Percentiles rank a stretch among this genome's conserved stretches.
These are phyloP conservation scores for Orobanche coerulescens DNA, from an alignment of 257 asterid species.

Conservation along the genomic window DNA sequence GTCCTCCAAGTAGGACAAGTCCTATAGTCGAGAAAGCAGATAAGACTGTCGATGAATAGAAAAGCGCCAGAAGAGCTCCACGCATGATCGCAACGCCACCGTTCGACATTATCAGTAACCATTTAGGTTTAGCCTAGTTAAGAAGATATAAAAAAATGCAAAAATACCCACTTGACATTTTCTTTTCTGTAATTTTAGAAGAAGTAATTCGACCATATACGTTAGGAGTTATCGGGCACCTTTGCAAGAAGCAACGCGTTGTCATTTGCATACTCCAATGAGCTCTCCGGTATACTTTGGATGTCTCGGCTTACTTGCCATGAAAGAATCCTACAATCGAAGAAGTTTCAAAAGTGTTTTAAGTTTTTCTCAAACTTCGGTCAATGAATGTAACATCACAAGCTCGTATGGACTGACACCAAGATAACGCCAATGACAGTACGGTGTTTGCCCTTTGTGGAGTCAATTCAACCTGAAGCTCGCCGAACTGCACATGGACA, in stretches of 20 bases:
- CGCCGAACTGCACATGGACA: constrained; percentile 53
- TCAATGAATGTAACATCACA: constrained; percentile 9
- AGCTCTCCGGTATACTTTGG: constrained; percentile 62
- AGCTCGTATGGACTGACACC: constrained; percentile 30
- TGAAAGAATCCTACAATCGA: constrained; percentile 49
- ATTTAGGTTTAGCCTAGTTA: neutral
- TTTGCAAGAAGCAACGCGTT: constrained; percentile 78
- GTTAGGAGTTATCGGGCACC: constrained; percentile 32
- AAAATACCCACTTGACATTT: neutral
- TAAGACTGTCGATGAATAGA: constrained; percentile 55
- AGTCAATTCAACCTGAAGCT: constrained; percentile 86
- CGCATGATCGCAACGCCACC: constrained; percentile 62
- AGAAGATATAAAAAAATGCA: neutral
- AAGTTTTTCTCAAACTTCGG: neutral
- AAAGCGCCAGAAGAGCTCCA: constrained; percentile 47
- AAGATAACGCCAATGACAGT: constrained; percentile 60
- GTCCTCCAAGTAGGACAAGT: constrained; percentile 64
- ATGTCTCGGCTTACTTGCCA: constrained; percentile 80
- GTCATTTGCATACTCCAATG: constrained; percentile 81
- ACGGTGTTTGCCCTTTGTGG: constrained; percentile 62
- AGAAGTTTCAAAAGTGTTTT: constrained; percentile 15
- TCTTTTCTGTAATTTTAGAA: neutral
- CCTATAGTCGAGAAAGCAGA: constrained; percentile 53
- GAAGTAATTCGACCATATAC: too few relatives aligned
- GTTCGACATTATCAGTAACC: neutral